Evolutionary conservation across 2,329 filamentous ascomycete genomes (phyloP).

Genomic region (Calonectria leucothoes): DNA sequence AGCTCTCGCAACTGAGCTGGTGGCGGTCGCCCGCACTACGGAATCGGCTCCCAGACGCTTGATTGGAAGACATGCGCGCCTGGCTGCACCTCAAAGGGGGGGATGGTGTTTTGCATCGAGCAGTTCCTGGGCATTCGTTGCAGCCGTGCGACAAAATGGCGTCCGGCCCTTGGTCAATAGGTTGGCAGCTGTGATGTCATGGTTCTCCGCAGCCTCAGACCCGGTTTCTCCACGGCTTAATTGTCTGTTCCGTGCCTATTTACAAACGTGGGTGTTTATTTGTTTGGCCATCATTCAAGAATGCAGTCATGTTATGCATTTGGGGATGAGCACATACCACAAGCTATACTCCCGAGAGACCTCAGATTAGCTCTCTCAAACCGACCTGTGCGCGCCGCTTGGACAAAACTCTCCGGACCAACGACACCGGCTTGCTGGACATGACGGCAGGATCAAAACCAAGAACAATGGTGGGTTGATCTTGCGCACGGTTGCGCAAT

Average conservation of each 20-base stretch:
- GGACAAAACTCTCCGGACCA: background rate
- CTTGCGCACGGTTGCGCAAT: background rate
- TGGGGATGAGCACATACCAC: background rate
- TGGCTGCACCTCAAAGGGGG: background rate
- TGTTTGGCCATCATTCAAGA: background rate
- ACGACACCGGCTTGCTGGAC: background rate
- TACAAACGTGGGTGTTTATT: background rate
- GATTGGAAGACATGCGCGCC: background rate
- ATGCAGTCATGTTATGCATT: background rate
- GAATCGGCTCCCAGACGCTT: background rate
- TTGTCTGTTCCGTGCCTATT: constrained; percentile 3
- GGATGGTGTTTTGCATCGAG: background rate
- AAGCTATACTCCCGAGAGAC: background rate
- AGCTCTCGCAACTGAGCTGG: background rate
- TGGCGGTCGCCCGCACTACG: background rate
- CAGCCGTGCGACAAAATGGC: background rate
- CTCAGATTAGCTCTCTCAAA: background rate
- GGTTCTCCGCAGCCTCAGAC: background rate
- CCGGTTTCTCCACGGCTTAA: background rate
- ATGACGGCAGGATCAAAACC: background rate
- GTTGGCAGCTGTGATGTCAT: background rate
- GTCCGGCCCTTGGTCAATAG: background rate
- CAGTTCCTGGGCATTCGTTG: background rate
- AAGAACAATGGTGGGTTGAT: constrained; percentile 11
- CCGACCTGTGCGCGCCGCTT: background rate